Percentiles rank a stretch among this genome's conserved stretches.
phyloP scores from a whole-genome alignment of 495 filamentous ascomycete species.

The Tuber borchii region DNA sequence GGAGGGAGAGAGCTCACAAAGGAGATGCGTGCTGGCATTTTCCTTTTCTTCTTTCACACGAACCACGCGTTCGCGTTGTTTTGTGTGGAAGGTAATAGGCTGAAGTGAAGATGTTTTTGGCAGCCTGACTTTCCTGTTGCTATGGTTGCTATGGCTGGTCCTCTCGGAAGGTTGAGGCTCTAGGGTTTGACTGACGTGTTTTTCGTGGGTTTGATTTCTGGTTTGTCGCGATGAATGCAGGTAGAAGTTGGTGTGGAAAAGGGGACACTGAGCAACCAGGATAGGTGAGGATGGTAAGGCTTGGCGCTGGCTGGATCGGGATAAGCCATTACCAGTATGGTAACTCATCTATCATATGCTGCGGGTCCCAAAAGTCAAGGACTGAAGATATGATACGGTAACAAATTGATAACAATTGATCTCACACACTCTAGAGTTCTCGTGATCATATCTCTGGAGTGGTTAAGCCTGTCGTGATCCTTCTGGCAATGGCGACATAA shows the following conservation, averaged over 20 bases:
- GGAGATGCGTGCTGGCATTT: constrained; percentile 41
- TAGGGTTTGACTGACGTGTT: neutral
- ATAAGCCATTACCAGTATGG: neutral
- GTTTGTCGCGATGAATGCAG: neutral
- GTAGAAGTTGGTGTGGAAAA: neutral
- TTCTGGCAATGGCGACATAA: neutral
- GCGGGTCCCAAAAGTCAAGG: neutral
- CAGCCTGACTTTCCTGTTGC: neutral
- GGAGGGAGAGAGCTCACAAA: constrained; percentile 28
- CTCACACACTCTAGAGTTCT: neutral
- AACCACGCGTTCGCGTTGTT: constrained; percentile 3
- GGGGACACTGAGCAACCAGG: neutral
- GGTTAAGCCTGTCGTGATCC: neutral
- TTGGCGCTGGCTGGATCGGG: neutral
- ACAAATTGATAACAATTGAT: neutral
- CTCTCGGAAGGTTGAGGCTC: constrained; percentile 6
- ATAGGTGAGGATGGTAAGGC: neutral
- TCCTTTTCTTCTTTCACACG: neutral
- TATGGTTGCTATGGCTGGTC: neutral
- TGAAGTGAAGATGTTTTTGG: neutral
- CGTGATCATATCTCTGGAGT: neutral
- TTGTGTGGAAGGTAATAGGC: neutral
- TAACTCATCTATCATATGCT: neutral
- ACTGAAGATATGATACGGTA: neutral
- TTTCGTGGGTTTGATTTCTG: neutral